These are phyloP conservation scores for Fusarium musae DNA, from an alignment of 2,329 filamentous ascomycete species.

Conservation along the genomic window DNA sequence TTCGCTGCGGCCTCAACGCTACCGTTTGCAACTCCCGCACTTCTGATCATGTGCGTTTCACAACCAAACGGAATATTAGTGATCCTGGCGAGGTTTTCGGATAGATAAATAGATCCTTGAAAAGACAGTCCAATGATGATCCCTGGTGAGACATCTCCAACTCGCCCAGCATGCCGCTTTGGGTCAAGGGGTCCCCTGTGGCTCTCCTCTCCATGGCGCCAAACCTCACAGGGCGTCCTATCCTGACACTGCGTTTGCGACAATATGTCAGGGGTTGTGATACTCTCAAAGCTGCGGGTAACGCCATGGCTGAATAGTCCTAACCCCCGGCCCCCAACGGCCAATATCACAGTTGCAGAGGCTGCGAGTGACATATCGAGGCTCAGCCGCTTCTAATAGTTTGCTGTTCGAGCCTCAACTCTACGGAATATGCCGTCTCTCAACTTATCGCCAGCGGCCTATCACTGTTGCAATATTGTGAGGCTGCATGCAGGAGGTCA, in stretches of 20 bases:
- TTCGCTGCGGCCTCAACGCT: not conserved
- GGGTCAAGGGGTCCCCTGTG: slow-evolving; percentile 3
- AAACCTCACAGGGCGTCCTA: slow-evolving; percentile 20
- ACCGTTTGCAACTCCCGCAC: slow-evolving; percentile 3
- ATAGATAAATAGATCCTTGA: not conserved
- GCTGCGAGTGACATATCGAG: slow-evolving; percentile 12
- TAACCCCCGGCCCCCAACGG: not conserved
- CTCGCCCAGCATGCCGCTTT: slow-evolving; percentile 31
- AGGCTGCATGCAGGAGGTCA: slow-evolving; percentile 34
- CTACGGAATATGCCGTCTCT: slow-evolving; percentile 11
- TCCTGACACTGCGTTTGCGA: not conserved
- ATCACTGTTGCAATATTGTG: slow-evolving; percentile 15
- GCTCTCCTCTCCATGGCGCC: slow-evolving; percentile 7
- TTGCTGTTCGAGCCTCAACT: not conserved
- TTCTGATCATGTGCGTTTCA: slow-evolving; percentile 20
- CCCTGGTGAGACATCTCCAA: slow-evolving; percentile 1
- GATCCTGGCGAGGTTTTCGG: not conserved
- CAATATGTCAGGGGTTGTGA: slow-evolving; percentile 14
- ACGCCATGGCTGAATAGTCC: slow-evolving; percentile 27
- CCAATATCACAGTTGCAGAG: slow-evolving; percentile 9
- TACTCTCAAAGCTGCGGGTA: slow-evolving; percentile 4
- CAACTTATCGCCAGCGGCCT: not conserved
- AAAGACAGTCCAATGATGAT: not conserved
- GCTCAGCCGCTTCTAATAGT: slow-evolving; percentile 26
- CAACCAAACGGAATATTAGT: not conserved